Evolutionary conservation across 331 rosid genomes (phyloP).

Genomic region (Pyracantha coccinea): DNA sequence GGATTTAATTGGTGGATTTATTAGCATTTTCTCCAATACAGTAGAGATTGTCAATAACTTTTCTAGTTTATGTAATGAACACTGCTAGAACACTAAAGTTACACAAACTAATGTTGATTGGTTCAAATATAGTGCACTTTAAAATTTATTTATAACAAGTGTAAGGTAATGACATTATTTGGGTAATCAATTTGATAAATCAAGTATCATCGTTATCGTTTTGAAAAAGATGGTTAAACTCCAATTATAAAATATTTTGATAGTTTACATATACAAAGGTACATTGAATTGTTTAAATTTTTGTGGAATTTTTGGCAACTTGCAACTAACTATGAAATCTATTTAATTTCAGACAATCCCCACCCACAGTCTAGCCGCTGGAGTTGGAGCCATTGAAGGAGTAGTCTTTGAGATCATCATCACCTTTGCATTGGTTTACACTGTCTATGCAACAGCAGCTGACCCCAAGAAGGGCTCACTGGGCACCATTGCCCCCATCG

Average conservation of each 20-base stretch:
- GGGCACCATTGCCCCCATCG: constrained; percentile 88
- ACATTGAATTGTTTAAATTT: background rate
- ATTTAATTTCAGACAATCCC: constrained; percentile 45
- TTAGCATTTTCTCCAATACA: background rate
- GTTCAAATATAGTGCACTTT: background rate
- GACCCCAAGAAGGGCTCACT: constrained; percentile 79
- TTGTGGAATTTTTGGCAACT: background rate
- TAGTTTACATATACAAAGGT: background rate
- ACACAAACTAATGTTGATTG: background rate
- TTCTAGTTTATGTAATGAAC: background rate
- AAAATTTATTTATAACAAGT: no score
- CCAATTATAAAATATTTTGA: background rate
- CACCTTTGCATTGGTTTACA: constrained; percentile 83
- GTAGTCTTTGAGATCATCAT: constrained; percentile 62
- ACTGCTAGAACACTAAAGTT: background rate
- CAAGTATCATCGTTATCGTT: background rate
- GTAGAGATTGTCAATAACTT: background rate
- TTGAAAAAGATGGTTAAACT: background rate
- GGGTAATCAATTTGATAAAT: background rate
- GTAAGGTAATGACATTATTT: background rate
- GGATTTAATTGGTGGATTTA: background rate
- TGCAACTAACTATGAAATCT: background rate
- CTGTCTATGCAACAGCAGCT: constrained; percentile 90
- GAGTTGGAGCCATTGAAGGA: constrained; percentile 64
- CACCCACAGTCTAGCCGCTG: constrained; percentile 55